A percentile compares a stretch with the other conserved stretches of the same genome.
phyloP scores from a whole-genome alignment of 1,139 yeast genomes.

The Candida sp. region DNA sequence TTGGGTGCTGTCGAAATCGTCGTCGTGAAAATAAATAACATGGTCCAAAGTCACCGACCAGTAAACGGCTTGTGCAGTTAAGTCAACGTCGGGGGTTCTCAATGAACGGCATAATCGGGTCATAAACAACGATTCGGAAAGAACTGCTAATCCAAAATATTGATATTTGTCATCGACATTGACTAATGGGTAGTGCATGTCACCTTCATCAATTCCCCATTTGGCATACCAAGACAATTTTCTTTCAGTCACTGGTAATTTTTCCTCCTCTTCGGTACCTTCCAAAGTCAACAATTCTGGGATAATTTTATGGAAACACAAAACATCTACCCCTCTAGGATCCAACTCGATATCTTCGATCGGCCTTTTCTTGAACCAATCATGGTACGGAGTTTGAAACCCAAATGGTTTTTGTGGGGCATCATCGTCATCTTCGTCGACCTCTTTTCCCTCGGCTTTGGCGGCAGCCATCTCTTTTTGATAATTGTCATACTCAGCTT shows the following conservation, averaged over 20 bases:
- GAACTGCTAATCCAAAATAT: conserved; percentile 59
- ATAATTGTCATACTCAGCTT: conserved; percentile 22
- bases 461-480: conserved; percentile 10
- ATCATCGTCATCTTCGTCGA: conserved; percentile 21
- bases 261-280: conserved; percentile 23
- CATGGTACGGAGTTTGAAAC: conserved; percentile 37
- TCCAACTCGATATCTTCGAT: conserved; percentile 16
- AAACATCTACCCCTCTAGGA: conserved; percentile 13
- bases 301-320: conserved; percentile 36
- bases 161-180: conserved; percentile 27
- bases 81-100: conserved; percentile 18
- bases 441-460: conserved; percentile 21
- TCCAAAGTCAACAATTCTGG: conserved; percentile 28
- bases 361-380: conserved; percentile 18
- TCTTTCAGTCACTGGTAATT: conserved; percentile 29
- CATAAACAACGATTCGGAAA: conserved; percentile 59
- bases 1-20: conserved; percentile 47
- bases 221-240: conserved; percentile 40
- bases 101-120: conserved; percentile 35
- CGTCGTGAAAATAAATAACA: conserved; percentile 62
- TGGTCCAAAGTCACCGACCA: conserved; percentile 65
- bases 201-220: conserved; percentile 30
- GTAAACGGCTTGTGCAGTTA: conserved; percentile 25
- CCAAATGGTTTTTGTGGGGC: conserved; percentile 28
- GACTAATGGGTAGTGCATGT: conserved; percentile 11